Evolutionary conservation across 2,329 filamentous ascomycete species (phyloP).

Genomic region (Proliferodiscus dingleyae): DNA sequence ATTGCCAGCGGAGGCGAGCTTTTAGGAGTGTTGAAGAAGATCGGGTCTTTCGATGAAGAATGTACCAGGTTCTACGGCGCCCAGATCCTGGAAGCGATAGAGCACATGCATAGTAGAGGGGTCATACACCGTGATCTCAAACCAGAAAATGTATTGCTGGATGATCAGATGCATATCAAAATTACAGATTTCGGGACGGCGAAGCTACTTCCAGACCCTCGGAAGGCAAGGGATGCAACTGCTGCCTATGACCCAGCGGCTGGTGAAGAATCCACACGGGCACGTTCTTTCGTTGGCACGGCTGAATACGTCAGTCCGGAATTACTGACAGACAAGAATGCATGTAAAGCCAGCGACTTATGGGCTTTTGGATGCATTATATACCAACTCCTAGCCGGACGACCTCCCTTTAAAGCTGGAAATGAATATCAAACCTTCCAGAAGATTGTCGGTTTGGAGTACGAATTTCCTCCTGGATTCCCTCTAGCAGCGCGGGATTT

Average conservation of each 20-base stretch:
- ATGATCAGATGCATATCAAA: slow-evolving; percentile 95
- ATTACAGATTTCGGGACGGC: slow-evolving; percentile 98
- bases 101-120: slow-evolving; percentile 95
- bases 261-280: slow-evolving; percentile 59
- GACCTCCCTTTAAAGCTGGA: slow-evolving; percentile 91
- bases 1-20: slow-evolving; percentile 89
- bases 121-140: slow-evolving; percentile 97
- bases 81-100: slow-evolving; percentile 91
- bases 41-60: slow-evolving; percentile 89
- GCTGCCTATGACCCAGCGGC: slow-evolving; percentile 37
- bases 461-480: slow-evolving; percentile 87
- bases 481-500: slow-evolving; percentile 81
- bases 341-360: slow-evolving; percentile 93
- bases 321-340: slow-evolving; percentile 91
- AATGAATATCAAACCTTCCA: slow-evolving; percentile 98
- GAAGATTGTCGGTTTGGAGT: slow-evolving; percentile 92
- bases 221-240: slow-evolving; percentile 27
- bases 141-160: slow-evolving; percentile 91
- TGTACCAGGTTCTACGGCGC: slow-evolving; percentile 92
- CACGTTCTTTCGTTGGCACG: slow-evolving; percentile 93
- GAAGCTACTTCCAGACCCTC: slow-evolving; percentile 71
- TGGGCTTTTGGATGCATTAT: slow-evolving; percentile 99
- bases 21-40: slow-evolving; percentile 87
- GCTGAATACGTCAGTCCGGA: slow-evolving; percentile 98
- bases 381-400: slow-evolving; percentile 91